Percentiles rank a stretch among this genome's conserved stretches.
phyloP scores from a whole-genome alignment of 2,329 filamentous ascomycete species.

The Cordyceps militaris region DNA sequence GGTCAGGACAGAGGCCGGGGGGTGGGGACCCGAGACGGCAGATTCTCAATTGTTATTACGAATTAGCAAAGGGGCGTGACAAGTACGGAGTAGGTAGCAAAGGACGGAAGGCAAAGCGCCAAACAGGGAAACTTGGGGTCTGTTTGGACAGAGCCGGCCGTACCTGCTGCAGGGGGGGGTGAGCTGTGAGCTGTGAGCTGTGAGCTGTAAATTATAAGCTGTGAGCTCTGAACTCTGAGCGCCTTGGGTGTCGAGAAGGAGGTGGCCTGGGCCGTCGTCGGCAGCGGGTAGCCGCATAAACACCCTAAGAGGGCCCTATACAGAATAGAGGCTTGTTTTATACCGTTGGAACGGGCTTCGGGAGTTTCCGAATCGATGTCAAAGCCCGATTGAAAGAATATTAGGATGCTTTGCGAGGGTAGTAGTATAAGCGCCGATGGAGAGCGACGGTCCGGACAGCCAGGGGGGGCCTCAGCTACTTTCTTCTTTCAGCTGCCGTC shows the following conservation, averaged over 20 bases:
- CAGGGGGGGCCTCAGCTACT: neutral
- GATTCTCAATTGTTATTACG: constrained; percentile 3
- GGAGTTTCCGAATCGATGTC: neutral
- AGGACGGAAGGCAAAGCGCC: constrained; percentile 10
- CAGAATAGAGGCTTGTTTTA: neutral
- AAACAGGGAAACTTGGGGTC: constrained; percentile 9
- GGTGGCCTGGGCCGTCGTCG: constrained; percentile 6
- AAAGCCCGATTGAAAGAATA: neutral
- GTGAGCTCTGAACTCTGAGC: too few species aligned
- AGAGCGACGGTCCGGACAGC: neutral
- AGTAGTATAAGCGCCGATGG: constrained; percentile 1
- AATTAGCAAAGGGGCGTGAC: constrained; percentile 8
- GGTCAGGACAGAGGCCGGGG: neutral
- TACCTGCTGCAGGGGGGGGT: constrained; percentile 5
- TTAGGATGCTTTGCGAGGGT: neutral
- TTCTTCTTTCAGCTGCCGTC: constrained; percentile 1
- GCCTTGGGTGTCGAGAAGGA: constrained; percentile 11
- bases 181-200: too few species aligned
- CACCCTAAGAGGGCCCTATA: neutral
- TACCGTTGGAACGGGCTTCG: neutral
- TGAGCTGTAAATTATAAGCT: too few species aligned
- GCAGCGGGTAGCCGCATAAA: constrained; percentile 11
- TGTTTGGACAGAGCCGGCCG: constrained; percentile 10
- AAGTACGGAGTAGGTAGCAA: constrained; percentile 6
- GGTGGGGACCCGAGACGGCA: constrained; percentile 9